A percentile compares a stretch with the other conserved stretches of the same genome.
Evolutionary conservation across 148 eudicot genomes (phyloP).

Genomic region (Nepenthes gracilis): DNA sequence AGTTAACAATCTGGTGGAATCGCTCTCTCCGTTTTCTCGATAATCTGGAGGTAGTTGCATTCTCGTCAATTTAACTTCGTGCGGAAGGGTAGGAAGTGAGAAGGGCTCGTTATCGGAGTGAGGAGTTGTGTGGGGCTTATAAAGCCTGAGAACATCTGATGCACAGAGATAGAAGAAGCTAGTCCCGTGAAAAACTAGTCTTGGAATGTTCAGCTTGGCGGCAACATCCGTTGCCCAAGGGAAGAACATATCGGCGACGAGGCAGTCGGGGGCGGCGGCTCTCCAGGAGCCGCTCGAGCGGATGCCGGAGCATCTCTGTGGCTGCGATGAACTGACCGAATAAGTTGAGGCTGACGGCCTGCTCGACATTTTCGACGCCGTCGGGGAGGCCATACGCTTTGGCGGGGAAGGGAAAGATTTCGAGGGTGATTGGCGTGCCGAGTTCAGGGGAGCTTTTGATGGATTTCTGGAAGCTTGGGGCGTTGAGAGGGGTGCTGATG

Average conservation of each 20-base stretch:
- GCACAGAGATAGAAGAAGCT: slow-evolving; percentile 16
- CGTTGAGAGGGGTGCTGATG: slow-evolving; percentile 33
- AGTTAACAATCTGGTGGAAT: slow-evolving; percentile 1
- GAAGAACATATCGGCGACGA: slow-evolving; percentile 29
- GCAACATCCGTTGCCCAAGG: slow-evolving; percentile 33
- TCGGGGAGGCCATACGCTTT: slow-evolving; percentile 14
- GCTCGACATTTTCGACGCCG: slow-evolving; percentile 18
- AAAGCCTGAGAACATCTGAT: slow-evolving; percentile 9
- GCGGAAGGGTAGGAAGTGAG: slow-evolving; percentile 25
- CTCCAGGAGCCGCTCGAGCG: slow-evolving; percentile 8
- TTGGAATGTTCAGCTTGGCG: slow-evolving; percentile 20
- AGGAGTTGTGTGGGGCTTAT: slow-evolving; percentile 14
- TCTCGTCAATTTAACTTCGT: slow-evolving; percentile 12
- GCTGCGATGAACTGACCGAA: slow-evolving; percentile 6
- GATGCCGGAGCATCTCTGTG: slow-evolving; percentile 8
- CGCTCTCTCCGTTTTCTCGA: background rate
- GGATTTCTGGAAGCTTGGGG: slow-evolving; percentile 8
- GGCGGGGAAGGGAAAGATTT: slow-evolving; percentile 18
- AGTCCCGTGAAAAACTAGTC: slow-evolving; percentile 26
- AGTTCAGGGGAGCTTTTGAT: background rate
- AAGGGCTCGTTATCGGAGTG: slow-evolving; percentile 18
- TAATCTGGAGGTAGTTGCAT: slow-evolving; percentile 5
- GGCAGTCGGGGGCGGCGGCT: slow-evolving; percentile 3
- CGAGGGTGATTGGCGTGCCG: slow-evolving; percentile 2
- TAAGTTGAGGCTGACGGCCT: background rate